Evolutionary conservation across 164 flowering plant genomes (phyloP), one percentile per base, ranked within the genome.

Genomic region (Pachysandra terminalis): DNA sequence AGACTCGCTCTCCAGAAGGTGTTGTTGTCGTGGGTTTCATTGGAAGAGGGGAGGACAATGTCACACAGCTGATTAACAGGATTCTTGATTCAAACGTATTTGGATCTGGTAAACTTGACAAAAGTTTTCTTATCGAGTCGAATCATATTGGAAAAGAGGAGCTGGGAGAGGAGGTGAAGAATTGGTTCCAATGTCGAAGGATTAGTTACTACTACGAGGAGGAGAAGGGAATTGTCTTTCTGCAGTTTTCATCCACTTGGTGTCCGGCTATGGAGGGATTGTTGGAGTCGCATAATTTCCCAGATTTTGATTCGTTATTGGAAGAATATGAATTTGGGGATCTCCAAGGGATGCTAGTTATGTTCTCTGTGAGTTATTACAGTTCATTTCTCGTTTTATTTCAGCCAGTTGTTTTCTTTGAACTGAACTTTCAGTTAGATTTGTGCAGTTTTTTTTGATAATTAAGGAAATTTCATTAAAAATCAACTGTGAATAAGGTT

Each of bases 11-110:
- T 19, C 69, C 73, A 1, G 81, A 82, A 17, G 87, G 91, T 70
- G 87, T 89, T 57, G 88, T 88, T 3, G 98, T 89, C 24, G 91
- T 91, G 1, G 97, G 98, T 3, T 85, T 93, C 71, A 71, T 93
- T 21, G 86, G 89, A 28, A 74, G 76, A 35, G 75, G 85, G 25
- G 69, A 80, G 58, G 79, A 74, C 32, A 81, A 83, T 59, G 76
- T 85, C 0, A 49, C 86, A 26, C 88, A 86, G 27, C 73, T 93
- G 61, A 76, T 88, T 58, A 91, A 91, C 76, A 79, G 89, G 66
- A 76, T 90, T 23, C 66, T 91, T 25, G 94, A 91, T 73, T 75
- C 81, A 61, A 81, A 83, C 65, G 87, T 79, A 0, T 91, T 93
- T 76, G 96, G 96, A 64, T 87, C 91, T 37, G 92, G 92, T 10